A percentile compares a stretch with the other conserved stretches of the same genome.
Conservation (phyloP, 1,284 basidiomycete genomes). For the Coriolopsis trogii region DNA sequence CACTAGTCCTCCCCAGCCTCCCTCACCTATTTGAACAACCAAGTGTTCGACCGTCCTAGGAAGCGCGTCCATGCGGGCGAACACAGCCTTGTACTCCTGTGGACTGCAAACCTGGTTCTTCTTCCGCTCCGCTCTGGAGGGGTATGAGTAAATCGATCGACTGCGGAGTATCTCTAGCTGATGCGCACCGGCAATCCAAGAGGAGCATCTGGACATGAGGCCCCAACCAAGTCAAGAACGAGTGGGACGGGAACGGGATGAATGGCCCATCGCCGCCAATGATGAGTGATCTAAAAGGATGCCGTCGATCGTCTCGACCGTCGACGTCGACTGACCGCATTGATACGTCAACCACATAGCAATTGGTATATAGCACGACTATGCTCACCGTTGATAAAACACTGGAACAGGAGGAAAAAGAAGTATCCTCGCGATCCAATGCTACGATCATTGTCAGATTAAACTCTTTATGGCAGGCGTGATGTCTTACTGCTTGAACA, state of each 20-base stretch:
- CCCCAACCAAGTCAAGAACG: slow-evolving; percentile 74
- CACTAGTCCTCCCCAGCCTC: too few species aligned
- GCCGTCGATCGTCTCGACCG: slow-evolving; percentile 66
- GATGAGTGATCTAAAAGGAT: slow-evolving; percentile 73
- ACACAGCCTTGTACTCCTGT: slow-evolving; percentile 73
- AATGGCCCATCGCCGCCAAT: slow-evolving; percentile 80
- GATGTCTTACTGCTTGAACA: slow-evolving; percentile 79
- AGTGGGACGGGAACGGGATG: slow-evolving; percentile 81
- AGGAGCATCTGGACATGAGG: slow-evolving; percentile 75
- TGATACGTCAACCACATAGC: background rate
- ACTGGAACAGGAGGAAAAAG: slow-evolving; percentile 91
- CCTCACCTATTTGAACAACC: slow-evolving; percentile 77
- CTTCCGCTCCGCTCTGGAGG: slow-evolving; percentile 78
- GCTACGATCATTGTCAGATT: too few species aligned
- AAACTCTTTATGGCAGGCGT: too few species aligned
- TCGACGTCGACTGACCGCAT: slow-evolving; percentile 64
- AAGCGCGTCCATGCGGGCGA: slow-evolving; percentile 59
- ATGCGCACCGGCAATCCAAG: slow-evolving; percentile 79
- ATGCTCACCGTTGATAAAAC: slow-evolving; percentile 81
- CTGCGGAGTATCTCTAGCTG: background rate
- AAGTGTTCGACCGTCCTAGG: slow-evolving; percentile 78
- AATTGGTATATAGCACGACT: background rate
- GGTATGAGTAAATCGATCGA: background rate
- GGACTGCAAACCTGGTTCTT: slow-evolving; percentile 79
- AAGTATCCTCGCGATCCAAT: slow-evolving; percentile 87